A percentile compares a stretch with the other conserved stretches of the same genome.
Evolutionary conservation across 768 basidiomycete species (phyloP).

Genomic region (Boletus fagicola): DNA sequence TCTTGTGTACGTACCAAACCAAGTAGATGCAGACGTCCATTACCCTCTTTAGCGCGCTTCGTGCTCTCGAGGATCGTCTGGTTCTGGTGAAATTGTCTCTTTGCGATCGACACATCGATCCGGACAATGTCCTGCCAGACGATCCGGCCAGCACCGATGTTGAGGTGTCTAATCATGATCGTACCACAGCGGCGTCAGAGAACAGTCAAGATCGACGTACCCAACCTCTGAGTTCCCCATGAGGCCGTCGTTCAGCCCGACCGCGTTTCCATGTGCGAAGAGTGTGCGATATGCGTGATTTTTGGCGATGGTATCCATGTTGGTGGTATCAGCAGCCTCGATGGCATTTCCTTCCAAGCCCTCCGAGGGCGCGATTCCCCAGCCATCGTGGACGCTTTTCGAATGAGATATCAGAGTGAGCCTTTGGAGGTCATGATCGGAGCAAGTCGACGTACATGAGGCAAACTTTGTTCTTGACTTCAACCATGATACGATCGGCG

Average conservation of each 20-base stretch:
- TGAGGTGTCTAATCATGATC: slow-evolving; percentile 66
- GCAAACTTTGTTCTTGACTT: slow-evolving; percentile 86
- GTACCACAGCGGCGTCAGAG: neutral
- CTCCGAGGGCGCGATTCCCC: slow-evolving; percentile 72
- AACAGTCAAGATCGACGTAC: slow-evolving; percentile 43
- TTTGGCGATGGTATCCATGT: slow-evolving; percentile 87
- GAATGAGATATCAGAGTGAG: neutral
- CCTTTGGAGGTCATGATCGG: neutral
- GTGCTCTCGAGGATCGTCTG: slow-evolving; percentile 67
- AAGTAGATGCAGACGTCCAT: slow-evolving; percentile 83
- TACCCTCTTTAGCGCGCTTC: slow-evolving; percentile 76
- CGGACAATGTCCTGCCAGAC: slow-evolving; percentile 98
- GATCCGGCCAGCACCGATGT: slow-evolving; percentile 91
- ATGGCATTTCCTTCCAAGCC: slow-evolving; percentile 88
- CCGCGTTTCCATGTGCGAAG: slow-evolving; percentile 85
- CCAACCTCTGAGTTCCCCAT: slow-evolving; percentile 99
- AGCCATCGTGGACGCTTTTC: slow-evolving; percentile 89
- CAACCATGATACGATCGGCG: slow-evolving; percentile 34
- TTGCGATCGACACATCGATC: slow-evolving; percentile 91
- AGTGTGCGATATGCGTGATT: slow-evolving; percentile 71
- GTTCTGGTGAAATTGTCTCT: slow-evolving; percentile 81
- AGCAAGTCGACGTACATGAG: slow-evolving; percentile 59
- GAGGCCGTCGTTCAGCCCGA: slow-evolving; percentile 87
- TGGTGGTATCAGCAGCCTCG: slow-evolving; percentile 74
- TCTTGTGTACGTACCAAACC: slow-evolving; percentile 62